phyloP scores from a whole-genome alignment of 805 yeast species.

The Candida railenensis region DNA sequence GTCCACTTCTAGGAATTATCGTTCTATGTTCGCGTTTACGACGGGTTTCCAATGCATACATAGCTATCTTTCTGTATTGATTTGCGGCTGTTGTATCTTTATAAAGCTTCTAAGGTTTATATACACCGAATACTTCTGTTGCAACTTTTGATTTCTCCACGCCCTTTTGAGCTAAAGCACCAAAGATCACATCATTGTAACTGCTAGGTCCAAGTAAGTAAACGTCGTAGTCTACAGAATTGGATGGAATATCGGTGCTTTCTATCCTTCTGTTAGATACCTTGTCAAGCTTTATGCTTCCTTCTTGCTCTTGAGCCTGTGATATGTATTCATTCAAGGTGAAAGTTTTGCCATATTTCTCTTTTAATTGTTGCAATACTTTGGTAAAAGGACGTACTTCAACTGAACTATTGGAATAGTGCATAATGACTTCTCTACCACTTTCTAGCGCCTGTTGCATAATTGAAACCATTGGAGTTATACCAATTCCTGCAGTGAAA shows the following conservation, averaged over 20 bases:
- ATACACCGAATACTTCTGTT: conserved; percentile 30
- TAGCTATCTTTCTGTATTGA: no score
- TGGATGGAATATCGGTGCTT: conserved; percentile 14
- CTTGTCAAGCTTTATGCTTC: conserved; percentile 9
- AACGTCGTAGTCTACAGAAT: conserved; percentile 17
- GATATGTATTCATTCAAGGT: conserved; percentile 21
- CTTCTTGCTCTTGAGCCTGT: conserved; percentile 4
- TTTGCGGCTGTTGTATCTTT: no score
- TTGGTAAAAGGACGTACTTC: conserved; percentile 22
- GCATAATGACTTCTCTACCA: conserved; percentile 29
- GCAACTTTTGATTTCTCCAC: conserved; percentile 14
- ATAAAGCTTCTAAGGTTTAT: conserved; percentile 1
- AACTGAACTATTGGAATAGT: conserved; percentile 29
- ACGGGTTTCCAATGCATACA: no score
- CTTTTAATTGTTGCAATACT: conserved; percentile 17
- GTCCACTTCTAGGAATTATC: no score
- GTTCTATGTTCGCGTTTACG: no score
- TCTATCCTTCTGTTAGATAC: conserved; percentile 11
- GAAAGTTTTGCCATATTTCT: conserved; percentile 13
- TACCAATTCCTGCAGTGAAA: conserved; percentile 65
- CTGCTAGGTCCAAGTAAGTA: conserved; percentile 35
- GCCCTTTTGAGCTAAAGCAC: conserved; percentile 17
- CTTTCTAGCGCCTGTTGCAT: conserved; percentile 36
- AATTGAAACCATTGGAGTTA: conserved; percentile 62
- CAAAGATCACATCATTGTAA: conserved; percentile 28